Percentiles rank a stretch among this genome's conserved stretches.
These are phyloP conservation scores for Penicillium frequentans DNA, from an alignment of 2,329 filamentous ascomycete species.

Conservation along the genomic window DNA sequence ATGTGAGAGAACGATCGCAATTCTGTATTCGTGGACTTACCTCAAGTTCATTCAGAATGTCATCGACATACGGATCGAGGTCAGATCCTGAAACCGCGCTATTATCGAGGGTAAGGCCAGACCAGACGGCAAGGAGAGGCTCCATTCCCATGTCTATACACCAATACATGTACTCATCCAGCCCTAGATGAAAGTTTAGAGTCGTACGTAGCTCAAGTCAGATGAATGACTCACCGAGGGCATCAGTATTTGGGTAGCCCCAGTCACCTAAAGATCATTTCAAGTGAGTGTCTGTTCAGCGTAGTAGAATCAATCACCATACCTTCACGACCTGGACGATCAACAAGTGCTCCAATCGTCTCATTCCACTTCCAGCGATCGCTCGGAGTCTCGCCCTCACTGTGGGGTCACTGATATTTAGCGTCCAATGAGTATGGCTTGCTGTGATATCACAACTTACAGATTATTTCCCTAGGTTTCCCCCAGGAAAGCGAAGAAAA, in stretches of 20 bases:
- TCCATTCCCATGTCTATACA: conserved; percentile 59
- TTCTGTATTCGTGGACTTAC: background rate
- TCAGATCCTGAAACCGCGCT: conserved; percentile 48
- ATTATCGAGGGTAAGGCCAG: conserved; percentile 56
- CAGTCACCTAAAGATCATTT: background rate
- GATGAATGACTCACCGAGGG: background rate
- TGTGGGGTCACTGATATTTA: background rate
- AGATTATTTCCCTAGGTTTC: conserved; percentile 66
- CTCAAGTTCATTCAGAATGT: conserved; percentile 61
- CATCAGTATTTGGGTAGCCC: background rate
- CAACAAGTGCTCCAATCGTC: conserved; percentile 37
- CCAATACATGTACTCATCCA: conserved; percentile 41
- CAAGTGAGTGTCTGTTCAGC: background rate
- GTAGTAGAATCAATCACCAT: background rate
- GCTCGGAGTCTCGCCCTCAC: conserved; percentile 23
- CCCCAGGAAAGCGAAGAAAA: conserved; percentile 64
- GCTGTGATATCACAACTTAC: conserved; percentile 25
- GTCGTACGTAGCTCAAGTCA: background rate
- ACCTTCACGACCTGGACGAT: conserved; percentile 54
- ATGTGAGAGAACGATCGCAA: background rate
- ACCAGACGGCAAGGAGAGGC: conserved; percentile 34
- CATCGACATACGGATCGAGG: conserved; percentile 57
- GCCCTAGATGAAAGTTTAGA: background rate
- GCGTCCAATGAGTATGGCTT: background rate
- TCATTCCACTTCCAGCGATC: conserved; percentile 40